Conservation (phyloP, 495 filamentous ascomycete genomes). For the Bombardia bombarda region DNA sequence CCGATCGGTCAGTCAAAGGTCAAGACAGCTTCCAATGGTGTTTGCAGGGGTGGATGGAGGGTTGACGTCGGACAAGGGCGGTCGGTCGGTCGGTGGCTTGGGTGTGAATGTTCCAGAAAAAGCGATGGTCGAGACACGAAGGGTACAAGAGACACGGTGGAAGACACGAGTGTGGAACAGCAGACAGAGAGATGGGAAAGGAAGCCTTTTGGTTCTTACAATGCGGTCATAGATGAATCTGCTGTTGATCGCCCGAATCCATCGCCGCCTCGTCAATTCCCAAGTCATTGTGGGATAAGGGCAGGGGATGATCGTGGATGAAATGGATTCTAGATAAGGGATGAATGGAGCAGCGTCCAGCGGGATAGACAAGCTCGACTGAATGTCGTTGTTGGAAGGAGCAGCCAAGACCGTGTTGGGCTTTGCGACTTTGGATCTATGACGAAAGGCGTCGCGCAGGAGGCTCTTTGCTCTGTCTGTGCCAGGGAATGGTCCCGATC, state of each 20-base stretch:
- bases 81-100: background rate
- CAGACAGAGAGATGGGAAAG: constrained; percentile 11
- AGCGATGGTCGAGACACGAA: background rate
- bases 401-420: constrained; percentile 1
- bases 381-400: constrained; percentile 1
- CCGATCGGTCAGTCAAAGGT: constrained; percentile 3
- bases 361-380: no score
- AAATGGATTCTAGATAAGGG: no score
- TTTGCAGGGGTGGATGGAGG: background rate
- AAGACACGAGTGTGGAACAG: constrained; percentile 7
- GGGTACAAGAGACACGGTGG: background rate
- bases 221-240: constrained; percentile 74
- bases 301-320: no score
- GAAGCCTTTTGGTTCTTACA: constrained; percentile 53
- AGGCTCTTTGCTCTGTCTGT: background rate
- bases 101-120: constrained; percentile 1
- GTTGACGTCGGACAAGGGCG: background rate
- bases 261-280: constrained; percentile 52
- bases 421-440: constrained; percentile 4
- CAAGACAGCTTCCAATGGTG: no score
- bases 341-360: no score
- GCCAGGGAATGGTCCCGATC: background rate
- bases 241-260: constrained; percentile 61
- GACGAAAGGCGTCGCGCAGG: constrained; percentile 14
- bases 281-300: constrained; percentile 41